Evolutionary conservation across 148 eudicot species (phyloP).

Genomic region (Camellia japonica): DNA sequence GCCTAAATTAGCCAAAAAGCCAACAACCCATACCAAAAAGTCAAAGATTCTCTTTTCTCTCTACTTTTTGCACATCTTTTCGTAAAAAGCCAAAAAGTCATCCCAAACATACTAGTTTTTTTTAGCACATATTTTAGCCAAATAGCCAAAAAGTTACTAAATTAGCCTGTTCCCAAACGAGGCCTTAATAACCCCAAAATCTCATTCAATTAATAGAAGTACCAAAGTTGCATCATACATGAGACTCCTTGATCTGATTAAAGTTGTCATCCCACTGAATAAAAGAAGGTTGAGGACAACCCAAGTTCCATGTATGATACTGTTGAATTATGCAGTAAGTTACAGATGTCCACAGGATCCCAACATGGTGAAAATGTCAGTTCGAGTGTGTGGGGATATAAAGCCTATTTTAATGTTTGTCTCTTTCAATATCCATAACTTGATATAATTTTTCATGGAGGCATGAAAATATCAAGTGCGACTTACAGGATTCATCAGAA

Average conservation of each 20-base stretch:
- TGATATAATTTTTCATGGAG: background rate
- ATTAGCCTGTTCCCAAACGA: no score
- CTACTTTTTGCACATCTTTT: no score
- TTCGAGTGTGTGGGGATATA: background rate
- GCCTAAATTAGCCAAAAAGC: no score
- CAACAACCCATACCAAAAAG: no score
- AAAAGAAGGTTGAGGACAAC: background rate
- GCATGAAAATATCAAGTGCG: background rate
- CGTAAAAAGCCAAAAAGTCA: no score
- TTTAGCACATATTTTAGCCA: no score
- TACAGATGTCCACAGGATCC: background rate
- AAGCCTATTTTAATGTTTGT: background rate
- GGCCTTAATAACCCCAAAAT: background rate
- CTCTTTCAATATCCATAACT: background rate
- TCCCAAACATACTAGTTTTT: no score
- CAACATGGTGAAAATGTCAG: background rate
- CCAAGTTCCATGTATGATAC: background rate
- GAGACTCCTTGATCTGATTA: background rate
- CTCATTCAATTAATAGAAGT: background rate
- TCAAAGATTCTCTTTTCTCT: no score
- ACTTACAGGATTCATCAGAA: conserved; percentile 93
- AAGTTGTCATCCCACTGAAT: background rate
- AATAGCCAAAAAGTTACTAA: no score
- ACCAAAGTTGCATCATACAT: background rate
- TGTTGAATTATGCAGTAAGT: background rate